A percentile compares a stretch with the other conserved stretches of the same genome.
phyloP scores from a whole-genome alignment of 345 rosid species.

The Citrus maxima region DNA sequence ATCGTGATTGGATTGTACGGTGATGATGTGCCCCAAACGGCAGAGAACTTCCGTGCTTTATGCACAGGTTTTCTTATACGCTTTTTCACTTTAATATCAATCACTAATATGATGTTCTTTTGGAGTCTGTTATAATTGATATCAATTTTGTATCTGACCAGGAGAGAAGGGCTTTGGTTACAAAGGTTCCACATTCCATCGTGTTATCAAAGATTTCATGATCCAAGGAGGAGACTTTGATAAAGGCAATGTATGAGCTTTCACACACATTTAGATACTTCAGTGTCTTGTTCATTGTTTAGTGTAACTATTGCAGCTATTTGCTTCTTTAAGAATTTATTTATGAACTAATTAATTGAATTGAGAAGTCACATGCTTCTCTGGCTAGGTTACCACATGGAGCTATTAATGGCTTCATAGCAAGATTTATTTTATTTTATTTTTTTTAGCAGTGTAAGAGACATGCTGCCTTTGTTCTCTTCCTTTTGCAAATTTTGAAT shows the following conservation, averaged over 20 bases:
- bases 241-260: constrained; percentile 82
- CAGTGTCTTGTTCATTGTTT: background rate
- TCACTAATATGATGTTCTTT: background rate
- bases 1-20: constrained; percentile 90
- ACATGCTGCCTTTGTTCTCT: background rate
- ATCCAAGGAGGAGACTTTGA: constrained; percentile 99
- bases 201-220: constrained; percentile 96
- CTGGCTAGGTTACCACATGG: background rate
- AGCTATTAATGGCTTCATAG: background rate
- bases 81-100: background rate
- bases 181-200: constrained; percentile 78
- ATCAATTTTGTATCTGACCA: constrained; percentile 25
- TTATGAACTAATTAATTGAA: background rate
- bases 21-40: constrained; percentile 94
- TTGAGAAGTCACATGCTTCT: background rate
- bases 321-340: background rate
- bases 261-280: background rate
- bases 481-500: background rate
- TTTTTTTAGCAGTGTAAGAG: background rate
- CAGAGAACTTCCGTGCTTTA: constrained; percentile 90
- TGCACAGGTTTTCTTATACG: constrained; percentile 67
- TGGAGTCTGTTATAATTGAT: background rate
- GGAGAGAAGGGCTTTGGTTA: constrained; percentile 99
- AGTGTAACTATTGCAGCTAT: background rate
- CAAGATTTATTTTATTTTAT: background rate